Evolutionary conservation across 805 yeast species (phyloP).

Genomic region (Blastobotrys parvus): DNA sequence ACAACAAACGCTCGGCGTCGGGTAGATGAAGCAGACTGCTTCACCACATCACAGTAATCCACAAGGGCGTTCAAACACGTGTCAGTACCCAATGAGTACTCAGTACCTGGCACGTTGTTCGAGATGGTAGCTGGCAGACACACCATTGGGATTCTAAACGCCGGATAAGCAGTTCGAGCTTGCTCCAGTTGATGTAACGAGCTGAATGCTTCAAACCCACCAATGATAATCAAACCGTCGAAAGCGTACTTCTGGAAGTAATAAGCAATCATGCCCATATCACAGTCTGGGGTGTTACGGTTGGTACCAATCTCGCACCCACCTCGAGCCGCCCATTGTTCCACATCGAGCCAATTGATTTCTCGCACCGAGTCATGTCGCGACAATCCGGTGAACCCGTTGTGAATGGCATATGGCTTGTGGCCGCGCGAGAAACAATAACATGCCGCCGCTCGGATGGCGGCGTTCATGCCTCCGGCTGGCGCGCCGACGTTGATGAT

Average conservation of each 20-base stretch:
- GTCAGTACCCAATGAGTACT: conserved; percentile 89
- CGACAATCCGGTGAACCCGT: conserved; percentile 87
- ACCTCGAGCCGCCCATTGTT: conserved; percentile 81
- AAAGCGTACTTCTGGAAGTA: conserved; percentile 82
- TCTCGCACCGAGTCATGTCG: conserved; percentile 78
- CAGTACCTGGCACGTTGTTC: conserved; percentile 98
- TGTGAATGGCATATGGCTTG: conserved; percentile 79
- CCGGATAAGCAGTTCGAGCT: conserved; percentile 74
- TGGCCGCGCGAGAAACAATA: conserved; percentile 89
- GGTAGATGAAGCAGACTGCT: conserved; percentile 90
- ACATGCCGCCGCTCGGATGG: conserved; percentile 80
- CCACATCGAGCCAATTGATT: conserved; percentile 77
- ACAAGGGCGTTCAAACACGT: conserved; percentile 90
- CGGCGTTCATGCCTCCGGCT: conserved; percentile 92
- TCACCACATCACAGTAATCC: conserved; percentile 88
- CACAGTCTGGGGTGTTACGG: conserved; percentile 73
- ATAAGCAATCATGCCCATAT: conserved; percentile 85
- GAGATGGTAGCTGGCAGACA: conserved; percentile 93
- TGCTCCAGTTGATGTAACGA: conserved; percentile 74
- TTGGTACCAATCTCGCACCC: conserved; percentile 98
- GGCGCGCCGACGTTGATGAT: conserved; percentile 95
- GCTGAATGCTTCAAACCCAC: conserved; percentile 95
- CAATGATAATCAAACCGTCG: conserved; percentile 85
- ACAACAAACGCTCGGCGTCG: conserved; percentile 92
- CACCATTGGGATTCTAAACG: conserved; percentile 90